Percentiles rank a stretch among this genome's conserved stretches.
These are phyloP conservation scores for Phytophthora chlamydospora DNA, from an alignment of 352 stramenopile species.

Conservation along the genomic window DNA sequence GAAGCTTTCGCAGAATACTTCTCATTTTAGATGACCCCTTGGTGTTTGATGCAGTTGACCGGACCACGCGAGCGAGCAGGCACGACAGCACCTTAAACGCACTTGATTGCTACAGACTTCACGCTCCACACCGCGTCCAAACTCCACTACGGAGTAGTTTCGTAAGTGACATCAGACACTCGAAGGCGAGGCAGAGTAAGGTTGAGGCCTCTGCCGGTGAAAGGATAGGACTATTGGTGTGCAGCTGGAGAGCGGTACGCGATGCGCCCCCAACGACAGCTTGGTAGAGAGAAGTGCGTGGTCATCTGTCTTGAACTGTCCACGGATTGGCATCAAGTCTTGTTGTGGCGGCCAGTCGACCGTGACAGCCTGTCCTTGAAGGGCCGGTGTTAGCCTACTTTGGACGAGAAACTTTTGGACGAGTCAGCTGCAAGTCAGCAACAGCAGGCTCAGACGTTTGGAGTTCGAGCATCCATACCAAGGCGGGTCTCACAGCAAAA, in stretches of 20 bases:
- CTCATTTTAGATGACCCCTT: constrained; percentile 11
- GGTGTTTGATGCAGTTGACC: not conserved
- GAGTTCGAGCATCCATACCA: too few species aligned
- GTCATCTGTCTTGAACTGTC: constrained; percentile 4
- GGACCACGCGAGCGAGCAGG: not conserved
- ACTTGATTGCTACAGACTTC: not conserved
- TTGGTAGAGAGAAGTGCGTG: constrained; percentile 5
- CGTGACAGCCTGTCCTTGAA: too few species aligned
- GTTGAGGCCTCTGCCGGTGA: constrained; percentile 22
- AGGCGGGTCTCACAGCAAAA: too few species aligned
- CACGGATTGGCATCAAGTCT: not conserved
- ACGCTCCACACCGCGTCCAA: not conserved
- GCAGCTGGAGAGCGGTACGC: constrained; percentile 19
- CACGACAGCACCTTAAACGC: not conserved
- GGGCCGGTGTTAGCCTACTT: too few species aligned
- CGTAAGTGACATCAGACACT: constrained; percentile 12
- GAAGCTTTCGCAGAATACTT: constrained; percentile 31
- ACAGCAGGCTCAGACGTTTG: too few species aligned
- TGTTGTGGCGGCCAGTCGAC: not conserved
- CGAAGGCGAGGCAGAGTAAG: too few species aligned
- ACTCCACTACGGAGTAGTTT: constrained; percentile 32
- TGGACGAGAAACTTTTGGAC: too few species aligned
- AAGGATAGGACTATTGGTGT: constrained; percentile 11
- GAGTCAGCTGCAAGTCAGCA: too few species aligned
- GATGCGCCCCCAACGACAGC: constrained; percentile 4